phyloP scores from a whole-genome alignment of 148 eudicot species.

The Rhododendron vialii region DNA sequence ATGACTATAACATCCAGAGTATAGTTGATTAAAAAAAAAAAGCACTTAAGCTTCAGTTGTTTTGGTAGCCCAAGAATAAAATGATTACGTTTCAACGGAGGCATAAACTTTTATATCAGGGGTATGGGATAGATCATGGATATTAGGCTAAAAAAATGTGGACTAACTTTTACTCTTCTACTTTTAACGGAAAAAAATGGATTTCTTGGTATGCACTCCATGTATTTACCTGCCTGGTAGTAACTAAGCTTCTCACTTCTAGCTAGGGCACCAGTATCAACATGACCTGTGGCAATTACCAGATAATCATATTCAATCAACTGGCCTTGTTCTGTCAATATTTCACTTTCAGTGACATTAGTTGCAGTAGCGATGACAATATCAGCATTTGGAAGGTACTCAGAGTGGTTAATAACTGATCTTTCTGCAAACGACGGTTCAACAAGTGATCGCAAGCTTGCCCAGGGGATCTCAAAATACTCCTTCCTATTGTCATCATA shows the following conservation, averaged over 20 bases:
- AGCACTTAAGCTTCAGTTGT: background rate
- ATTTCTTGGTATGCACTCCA: background rate
- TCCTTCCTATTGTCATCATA: slow-evolving; percentile 26
- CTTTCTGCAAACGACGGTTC: slow-evolving; percentile 27
- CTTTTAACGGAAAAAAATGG: background rate
- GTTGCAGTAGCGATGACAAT: slow-evolving; percentile 35
- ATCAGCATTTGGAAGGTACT: slow-evolving; percentile 38
- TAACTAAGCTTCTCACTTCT: slow-evolving; percentile 27
- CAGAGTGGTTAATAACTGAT: slow-evolving; percentile 35
- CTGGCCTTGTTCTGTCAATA: slow-evolving; percentile 31
- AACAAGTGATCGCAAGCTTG: slow-evolving; percentile 25
- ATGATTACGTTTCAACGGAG: background rate
- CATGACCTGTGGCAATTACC: slow-evolving; percentile 52
- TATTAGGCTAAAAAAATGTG: background rate
- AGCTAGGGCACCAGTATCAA: slow-evolving; percentile 18
- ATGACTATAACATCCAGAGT: slow-evolving; percentile 15
- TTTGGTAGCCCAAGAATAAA: background rate
- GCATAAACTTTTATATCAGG: background rate
- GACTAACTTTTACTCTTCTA: background rate
- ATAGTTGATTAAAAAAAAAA: background rate
- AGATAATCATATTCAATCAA: slow-evolving; percentile 40
- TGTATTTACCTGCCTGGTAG: slow-evolving; percentile 35
- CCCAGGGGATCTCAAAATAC: slow-evolving; percentile 27
- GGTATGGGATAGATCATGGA: background rate
- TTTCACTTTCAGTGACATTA: slow-evolving; percentile 27